These are phyloP conservation scores for Mediolabrus comicus DNA, from an alignment of 108 stramenopile genomes.

Conservation along the genomic window DNA sequence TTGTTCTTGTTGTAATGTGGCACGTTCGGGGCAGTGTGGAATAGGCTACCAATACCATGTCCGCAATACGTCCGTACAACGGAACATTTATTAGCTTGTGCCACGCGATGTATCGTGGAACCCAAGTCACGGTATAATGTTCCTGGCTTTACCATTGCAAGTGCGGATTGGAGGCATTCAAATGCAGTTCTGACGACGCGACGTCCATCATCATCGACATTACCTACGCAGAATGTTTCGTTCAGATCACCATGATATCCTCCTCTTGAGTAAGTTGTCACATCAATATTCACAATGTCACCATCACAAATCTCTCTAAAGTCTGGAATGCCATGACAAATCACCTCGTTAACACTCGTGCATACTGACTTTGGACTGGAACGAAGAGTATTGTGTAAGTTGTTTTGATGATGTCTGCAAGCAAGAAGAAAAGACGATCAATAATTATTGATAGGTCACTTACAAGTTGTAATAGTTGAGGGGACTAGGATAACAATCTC, in stretches of 20 bases:
- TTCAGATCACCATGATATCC: constrained; percentile 98
- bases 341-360: constrained; percentile 97
- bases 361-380: constrained; percentile 98
- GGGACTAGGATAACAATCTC: constrained; percentile 95
- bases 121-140: constrained; percentile 92
- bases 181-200: constrained; percentile 80
- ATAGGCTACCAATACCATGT: constrained; percentile 89
- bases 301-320: constrained; percentile 92
- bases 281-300: constrained; percentile 98
- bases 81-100: constrained; percentile 66
- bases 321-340: constrained; percentile 95
- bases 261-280: constrained; percentile 86
- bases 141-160: constrained; percentile 84
- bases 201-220: constrained; percentile 82
- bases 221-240: constrained; percentile 95
- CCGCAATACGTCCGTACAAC: constrained; percentile 93
- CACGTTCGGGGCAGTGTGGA: constrained; percentile 87
- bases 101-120: constrained; percentile 78
- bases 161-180: constrained; percentile 69
- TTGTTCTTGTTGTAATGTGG: constrained; percentile 97
- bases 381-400: too few relatives aligned
- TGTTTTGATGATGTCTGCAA: constrained; percentile 22
- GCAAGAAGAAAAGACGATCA: constrained; percentile 63
- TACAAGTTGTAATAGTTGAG: constrained; percentile 98
- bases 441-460: too few relatives aligned